Percentiles rank a stretch among this genome's conserved stretches.
phyloP scores from a whole-genome alignment of 1,284 basidiomycete genomes.

The Naganishia albida region DNA sequence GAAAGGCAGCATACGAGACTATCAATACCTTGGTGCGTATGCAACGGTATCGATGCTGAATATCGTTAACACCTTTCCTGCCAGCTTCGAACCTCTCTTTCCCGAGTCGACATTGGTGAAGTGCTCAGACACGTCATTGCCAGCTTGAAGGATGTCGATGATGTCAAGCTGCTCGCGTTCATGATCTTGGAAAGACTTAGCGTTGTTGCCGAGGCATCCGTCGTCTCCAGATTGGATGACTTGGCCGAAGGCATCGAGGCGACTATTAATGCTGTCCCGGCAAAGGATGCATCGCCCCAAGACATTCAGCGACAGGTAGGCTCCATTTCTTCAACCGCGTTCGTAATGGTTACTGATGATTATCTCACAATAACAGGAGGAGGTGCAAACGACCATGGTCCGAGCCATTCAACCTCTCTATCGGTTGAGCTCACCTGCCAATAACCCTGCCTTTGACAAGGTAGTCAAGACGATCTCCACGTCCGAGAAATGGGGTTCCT shows the following conservation, averaged over 20 bases:
- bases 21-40: constrained; percentile 86
- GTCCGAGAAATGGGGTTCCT: constrained; percentile 49
- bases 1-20: constrained; percentile 95
- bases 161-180: constrained; percentile 94
- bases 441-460: constrained; percentile 70
- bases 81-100: constrained; percentile 84
- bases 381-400: constrained; percentile 83
- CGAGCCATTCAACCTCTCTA: constrained; percentile 82
- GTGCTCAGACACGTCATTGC: constrained; percentile 80
- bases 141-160: constrained; percentile 87
- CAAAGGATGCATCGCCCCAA: constrained; percentile 94
- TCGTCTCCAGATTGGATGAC: constrained; percentile 83
- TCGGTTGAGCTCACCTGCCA: constrained; percentile 60
- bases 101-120: constrained; percentile 78
- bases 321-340: constrained; percentile 39
- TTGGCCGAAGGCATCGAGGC: constrained; percentile 76
- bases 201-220: constrained; percentile 75
- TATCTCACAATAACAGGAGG: constrained; percentile 56
- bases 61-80: not conserved
- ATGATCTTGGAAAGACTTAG: constrained; percentile 91
- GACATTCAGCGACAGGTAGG: constrained; percentile 81
- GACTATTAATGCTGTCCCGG: constrained; percentile 86
- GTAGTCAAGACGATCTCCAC: constrained; percentile 59
- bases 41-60: not conserved
- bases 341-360: constrained; percentile 36